Evolutionary conservation across 2,329 filamentous ascomycete genomes (phyloP).

Genomic region (Periglandula ipomoeae): DNA sequence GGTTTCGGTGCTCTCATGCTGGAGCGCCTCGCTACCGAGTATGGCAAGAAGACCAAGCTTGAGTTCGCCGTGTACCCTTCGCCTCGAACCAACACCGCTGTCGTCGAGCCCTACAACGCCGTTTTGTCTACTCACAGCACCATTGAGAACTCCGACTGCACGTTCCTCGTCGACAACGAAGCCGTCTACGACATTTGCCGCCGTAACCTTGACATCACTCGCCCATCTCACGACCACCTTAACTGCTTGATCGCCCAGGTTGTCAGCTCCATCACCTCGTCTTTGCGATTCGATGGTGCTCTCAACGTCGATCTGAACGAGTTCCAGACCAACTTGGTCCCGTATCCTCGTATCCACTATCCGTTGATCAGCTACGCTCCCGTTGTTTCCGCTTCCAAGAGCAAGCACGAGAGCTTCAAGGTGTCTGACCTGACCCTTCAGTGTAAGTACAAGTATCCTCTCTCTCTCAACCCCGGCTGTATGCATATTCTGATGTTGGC

Average conservation of each 20-base stretch:
- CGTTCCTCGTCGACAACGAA: conserved; percentile 69
- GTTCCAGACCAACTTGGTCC: conserved; percentile 70
- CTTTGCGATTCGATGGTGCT: conserved; percentile 61
- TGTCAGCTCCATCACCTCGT: conserved; percentile 66
- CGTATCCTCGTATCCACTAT: conserved; percentile 67
- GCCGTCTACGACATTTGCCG: conserved; percentile 69
- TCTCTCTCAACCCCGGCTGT: neutral
- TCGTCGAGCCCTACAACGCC: conserved; percentile 67
- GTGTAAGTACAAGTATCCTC: conserved; percentile 38
- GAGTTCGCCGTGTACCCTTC: conserved; percentile 66
- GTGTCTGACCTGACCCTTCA: conserved; percentile 68
- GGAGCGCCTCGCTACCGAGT: conserved; percentile 64
- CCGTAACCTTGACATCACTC: conserved; percentile 60
- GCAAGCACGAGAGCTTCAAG: conserved; percentile 81
- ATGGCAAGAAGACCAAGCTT: conserved; percentile 69
- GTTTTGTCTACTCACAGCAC: conserved; percentile 67
- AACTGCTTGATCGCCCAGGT: conserved; percentile 67
- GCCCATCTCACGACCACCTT: conserved; percentile 61
- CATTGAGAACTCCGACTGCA: conserved; percentile 70
- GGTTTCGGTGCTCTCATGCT: conserved; percentile 64
- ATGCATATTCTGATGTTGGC: conserved; percentile 17
- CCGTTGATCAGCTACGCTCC: conserved; percentile 65
- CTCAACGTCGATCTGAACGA: conserved; percentile 69
- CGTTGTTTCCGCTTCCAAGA: conserved; percentile 64
- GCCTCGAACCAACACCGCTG: conserved; percentile 59